Evolutionary conservation across 495 filamentous ascomycete genomes (phyloP).

Genomic region (Hypomontagnella monticulosa): DNA sequence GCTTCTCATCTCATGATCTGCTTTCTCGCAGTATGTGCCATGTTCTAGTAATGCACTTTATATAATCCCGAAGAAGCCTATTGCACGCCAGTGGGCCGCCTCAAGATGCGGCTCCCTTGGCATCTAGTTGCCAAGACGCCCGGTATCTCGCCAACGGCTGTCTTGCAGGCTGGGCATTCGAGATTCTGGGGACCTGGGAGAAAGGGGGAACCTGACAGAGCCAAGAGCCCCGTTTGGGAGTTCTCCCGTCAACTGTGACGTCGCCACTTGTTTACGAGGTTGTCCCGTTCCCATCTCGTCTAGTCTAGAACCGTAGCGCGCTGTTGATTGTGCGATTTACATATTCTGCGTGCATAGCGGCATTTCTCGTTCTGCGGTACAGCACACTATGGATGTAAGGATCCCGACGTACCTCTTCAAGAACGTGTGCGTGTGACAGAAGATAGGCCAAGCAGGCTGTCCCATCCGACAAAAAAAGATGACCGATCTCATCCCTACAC

Average conservation of each 20-base stretch:
- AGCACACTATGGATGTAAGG: conserved; percentile 19
- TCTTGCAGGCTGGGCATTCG: conserved; percentile 41
- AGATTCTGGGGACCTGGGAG: conserved; percentile 29
- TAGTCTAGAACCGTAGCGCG: conserved; percentile 5
- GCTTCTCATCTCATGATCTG: conserved; percentile 8
- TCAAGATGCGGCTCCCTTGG: conserved; percentile 34
- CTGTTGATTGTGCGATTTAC: conserved; percentile 6
- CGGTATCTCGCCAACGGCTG: conserved; percentile 33
- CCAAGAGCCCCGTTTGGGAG: conserved; percentile 21
- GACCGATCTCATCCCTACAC: conserved; percentile 23
- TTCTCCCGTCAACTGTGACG: conserved; percentile 21
- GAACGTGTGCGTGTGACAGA: conserved; percentile 26
- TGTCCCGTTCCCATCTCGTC: not conserved
- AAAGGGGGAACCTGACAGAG: conserved; percentile 22
- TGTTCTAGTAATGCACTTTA: conserved; percentile 3
- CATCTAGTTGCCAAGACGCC: conserved; percentile 30
- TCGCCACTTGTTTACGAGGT: not conserved
- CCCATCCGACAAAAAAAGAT: conserved; percentile 10
- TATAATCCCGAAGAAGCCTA: conserved; percentile 6
- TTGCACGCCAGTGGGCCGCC: not conserved
- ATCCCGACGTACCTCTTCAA: conserved; percentile 13
- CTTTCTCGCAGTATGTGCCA: not conserved
- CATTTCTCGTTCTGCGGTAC: conserved; percentile 7
- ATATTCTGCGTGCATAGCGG: not conserved
- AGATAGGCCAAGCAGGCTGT: conserved; percentile 3